These are phyloP conservation scores for Vanilla planifolia DNA, from an alignment of 106 monocot species.

Conservation along the genomic window DNA sequence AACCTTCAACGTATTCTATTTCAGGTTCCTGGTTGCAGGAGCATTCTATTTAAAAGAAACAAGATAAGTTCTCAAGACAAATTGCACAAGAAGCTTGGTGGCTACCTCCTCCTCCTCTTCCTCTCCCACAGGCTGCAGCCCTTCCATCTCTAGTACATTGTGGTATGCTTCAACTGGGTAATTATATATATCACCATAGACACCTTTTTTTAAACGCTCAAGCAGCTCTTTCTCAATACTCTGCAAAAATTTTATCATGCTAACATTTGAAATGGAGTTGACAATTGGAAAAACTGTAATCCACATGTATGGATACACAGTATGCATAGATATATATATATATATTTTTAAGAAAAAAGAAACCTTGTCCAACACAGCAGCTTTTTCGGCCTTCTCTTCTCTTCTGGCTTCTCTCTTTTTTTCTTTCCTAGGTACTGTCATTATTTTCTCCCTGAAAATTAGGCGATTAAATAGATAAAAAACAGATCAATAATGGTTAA, in stretches of 20 bases:
- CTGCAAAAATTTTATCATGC: constrained; percentile 32
- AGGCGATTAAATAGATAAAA: neutral
- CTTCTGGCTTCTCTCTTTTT: constrained; percentile 81
- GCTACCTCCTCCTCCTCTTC: constrained; percentile 57
- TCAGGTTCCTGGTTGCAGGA: constrained; percentile 45
- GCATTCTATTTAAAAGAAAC: too few relatives aligned
- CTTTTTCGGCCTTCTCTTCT: constrained; percentile 86
- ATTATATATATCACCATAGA: constrained; percentile 89
- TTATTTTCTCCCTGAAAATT: constrained; percentile 72
- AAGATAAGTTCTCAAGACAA: neutral
- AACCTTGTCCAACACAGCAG: constrained; percentile 88
- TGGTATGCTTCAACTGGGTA: constrained; percentile 54
- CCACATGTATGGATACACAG: neutral
- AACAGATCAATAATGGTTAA: neutral
- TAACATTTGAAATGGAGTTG: neutral
- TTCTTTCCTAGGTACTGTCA: constrained; percentile 87
- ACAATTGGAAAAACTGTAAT: neutral
- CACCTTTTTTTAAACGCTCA: constrained; percentile 77
- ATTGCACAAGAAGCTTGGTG: neutral
- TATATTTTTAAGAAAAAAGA: neutral
- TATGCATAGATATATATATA: too few relatives aligned
- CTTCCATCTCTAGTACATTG: constrained; percentile 66
- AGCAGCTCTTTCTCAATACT: constrained; percentile 80
- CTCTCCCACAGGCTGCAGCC: constrained; percentile 24
- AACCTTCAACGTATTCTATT: constrained; percentile 84